Base-by-base conservation (phyloP, 2,329 filamentous ascomycete genomes). In the Fusarium sulawesiense region DNA sequence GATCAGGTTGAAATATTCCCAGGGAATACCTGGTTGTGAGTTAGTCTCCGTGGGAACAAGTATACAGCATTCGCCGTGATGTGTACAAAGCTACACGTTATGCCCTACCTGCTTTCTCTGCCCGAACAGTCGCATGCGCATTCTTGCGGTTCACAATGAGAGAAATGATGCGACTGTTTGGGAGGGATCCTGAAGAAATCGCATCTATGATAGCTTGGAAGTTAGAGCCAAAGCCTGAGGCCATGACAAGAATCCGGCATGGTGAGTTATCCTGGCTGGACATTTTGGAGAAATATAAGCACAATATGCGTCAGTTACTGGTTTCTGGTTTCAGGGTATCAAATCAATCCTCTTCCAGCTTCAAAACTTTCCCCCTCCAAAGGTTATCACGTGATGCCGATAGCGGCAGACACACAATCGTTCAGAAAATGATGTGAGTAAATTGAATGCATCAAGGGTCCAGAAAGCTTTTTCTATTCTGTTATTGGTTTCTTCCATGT, bases 211-310 rank as follows among this genome's bases (percentile, higher is more conserved):
- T 85, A 61, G 92, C 92, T 83, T 96, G 92, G 23, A 94, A 88
- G 78, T 95, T 96, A 42, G 90, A 89, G 73, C 92, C 93, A 73
- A 87, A 90, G 78, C 93, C 91, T 49, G 89, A 92, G 78, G 91
- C 91, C 76, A 93, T 87, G 71, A 93, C 88, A 56, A 89, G 85
- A 73, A 92, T 85, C 58, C 87, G 87, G 73, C 83, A 85, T 45
- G 77, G 67, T 45, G 68, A 56, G 16, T 51, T 37, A 29, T 70
- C 48, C 12, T 45, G 45, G 13, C 29, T 63, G 23, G 58, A 51
- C 67, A 71, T 71, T 32, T 53, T 64, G 57, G 21, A 44, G 13
- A 30, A 44, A 21, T 16, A 32, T 25, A 34, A 32, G 23, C 40
- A 37, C 27, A 25, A 47, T 46, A 32, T 57, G 49, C 49, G 47